phyloP scores from a whole-genome alignment of 2,329 filamentous ascomycete genomes.

The Chrysoporthe austroafricana region DNA sequence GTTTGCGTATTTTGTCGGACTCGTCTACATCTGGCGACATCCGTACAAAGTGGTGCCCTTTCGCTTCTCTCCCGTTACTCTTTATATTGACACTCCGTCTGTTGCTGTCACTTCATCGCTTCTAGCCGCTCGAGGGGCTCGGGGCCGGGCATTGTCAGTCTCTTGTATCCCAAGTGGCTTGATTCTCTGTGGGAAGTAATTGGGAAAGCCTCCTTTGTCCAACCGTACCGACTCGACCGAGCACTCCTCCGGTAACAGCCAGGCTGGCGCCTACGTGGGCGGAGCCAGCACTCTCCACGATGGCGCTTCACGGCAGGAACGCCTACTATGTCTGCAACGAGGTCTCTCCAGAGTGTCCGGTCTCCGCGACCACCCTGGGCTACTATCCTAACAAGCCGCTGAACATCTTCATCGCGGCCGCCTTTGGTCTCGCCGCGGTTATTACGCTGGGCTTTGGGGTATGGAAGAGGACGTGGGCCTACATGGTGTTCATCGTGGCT shows the following conservation, averaged over 20 bases:
- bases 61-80: background rate
- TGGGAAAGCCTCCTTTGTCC: background rate
- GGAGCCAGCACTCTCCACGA: background rate
- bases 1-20: background rate
- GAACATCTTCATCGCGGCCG: constrained; percentile 57
- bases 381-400: constrained; percentile 61
- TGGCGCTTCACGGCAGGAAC: constrained; percentile 23
- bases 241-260: background rate
- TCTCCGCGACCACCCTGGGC: constrained; percentile 55
- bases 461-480: constrained; percentile 60
- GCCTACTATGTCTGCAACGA: constrained; percentile 41
- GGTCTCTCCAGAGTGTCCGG: constrained; percentile 52
- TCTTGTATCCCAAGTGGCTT: background rate
- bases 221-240: background rate
- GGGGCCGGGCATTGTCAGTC: background rate
- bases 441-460: constrained; percentile 48
- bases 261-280: background rate
- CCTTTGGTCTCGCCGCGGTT: constrained; percentile 51
- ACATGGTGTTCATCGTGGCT: constrained; percentile 51
- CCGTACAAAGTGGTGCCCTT: background rate
- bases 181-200: background rate
- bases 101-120: too few species aligned
- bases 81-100: too few species aligned
- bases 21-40: background rate
- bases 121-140: too few species aligned